Evolutionary conservation across 2,329 filamentous ascomycete species (phyloP), one percentile per base, ranked within the genome.

Genomic region (Stromatinia cepivora): DNA sequence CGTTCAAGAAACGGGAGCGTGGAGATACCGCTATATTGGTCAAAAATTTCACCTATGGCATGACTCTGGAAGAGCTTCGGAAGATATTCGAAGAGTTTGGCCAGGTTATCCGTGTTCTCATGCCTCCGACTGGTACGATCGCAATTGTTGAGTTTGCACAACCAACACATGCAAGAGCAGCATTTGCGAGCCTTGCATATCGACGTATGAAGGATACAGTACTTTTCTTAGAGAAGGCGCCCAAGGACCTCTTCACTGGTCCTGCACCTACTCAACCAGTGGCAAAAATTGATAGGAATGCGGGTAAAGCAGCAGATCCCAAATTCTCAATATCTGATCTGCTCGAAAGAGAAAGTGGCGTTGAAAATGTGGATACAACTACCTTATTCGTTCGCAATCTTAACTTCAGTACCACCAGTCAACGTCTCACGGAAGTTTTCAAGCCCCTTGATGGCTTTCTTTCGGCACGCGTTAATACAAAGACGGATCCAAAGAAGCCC

Each of bases 371-470:
- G 58, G 88, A 92, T 75, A 90, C 90, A 22, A 88, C 88, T n/a
- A 97, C 94, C 6, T 83, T 99, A 22, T 98, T 95, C 80, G 90
- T 99, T 74, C 91, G 93, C 77, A 98, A 98, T 81, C 85, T 99
- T 75, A 96, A 94, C 83, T 99, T 98, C 81, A 83, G 88, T 67
- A 99, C 95, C 3, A 94, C 91, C 15, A 93, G 89, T 63, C 86
- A 89, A 73, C 85, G 87, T 71, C 84, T 99, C 74, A 87, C 88
- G 10, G 90, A 94, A 76, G 86, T 88, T 34, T 98, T 98, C 82
- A 85, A 87, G 72, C 85, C 92, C 67, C 83, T 98, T 67, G 91
- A 93, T 75, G 95, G 95, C 66, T 98, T 98, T 80, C 84, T 95
- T 72, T 93, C 92, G 69, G 94, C 93, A 39, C 87, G 88, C 73